Percentiles rank a stretch among this genome's conserved stretches.
Evolutionary conservation across 768 basidiomycete species (phyloP).

Genomic region (Lentinula aciculospora): DNA sequence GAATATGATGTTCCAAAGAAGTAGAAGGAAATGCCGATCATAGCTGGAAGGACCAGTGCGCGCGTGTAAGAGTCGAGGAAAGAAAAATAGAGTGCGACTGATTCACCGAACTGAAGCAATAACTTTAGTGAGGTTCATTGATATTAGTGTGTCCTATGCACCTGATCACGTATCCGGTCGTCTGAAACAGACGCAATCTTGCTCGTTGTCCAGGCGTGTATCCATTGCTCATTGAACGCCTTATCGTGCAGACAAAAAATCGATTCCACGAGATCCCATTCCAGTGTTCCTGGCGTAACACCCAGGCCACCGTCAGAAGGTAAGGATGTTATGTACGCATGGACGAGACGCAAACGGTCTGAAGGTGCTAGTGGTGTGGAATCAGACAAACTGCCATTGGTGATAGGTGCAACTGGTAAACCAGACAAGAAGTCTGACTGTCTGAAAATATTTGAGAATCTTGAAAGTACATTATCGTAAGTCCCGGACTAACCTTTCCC

Average conservation of each 20-base stretch:
- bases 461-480: not conserved
- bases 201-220: slow-evolving; percentile 65
- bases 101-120: slow-evolving; percentile 61
- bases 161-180: slow-evolving; percentile 70
- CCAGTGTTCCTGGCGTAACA: slow-evolving; percentile 61
- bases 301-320: slow-evolving; percentile 80
- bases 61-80: slow-evolving; percentile 84
- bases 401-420: slow-evolving; percentile 50
- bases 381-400: slow-evolving; percentile 33
- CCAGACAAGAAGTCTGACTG: slow-evolving; percentile 75
- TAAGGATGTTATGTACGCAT: slow-evolving; percentile 65
- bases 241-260: slow-evolving; percentile 84
- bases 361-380: slow-evolving; percentile 51
- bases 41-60: slow-evolving; percentile 71
- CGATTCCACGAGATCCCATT: slow-evolving; percentile 79
- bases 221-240: slow-evolving; percentile 75
- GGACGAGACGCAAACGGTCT: slow-evolving; percentile 76
- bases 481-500: slow-evolving; percentile 60
- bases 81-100: slow-evolving; percentile 82
- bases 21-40: slow-evolving; percentile 64
- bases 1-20: slow-evolving; percentile 71
- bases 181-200: slow-evolving; percentile 60
- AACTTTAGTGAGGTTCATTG: not conserved
- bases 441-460: slow-evolving; percentile 26
- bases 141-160: slow-evolving; percentile 21